Conservation (phyloP, 192 early-diverging fungal genomes). For the Irineochytrium annulatum region DNA sequence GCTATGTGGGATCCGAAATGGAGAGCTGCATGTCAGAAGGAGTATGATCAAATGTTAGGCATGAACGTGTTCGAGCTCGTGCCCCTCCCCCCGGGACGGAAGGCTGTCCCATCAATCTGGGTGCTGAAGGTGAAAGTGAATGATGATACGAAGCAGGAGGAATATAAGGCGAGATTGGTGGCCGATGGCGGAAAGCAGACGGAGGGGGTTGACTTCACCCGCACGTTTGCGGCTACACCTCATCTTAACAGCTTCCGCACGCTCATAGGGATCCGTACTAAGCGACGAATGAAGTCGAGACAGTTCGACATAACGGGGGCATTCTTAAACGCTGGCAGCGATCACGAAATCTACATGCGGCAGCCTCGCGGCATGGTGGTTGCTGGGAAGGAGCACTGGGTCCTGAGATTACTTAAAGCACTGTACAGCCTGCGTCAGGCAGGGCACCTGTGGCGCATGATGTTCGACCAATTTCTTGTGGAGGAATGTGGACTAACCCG, state of each 20-base stretch:
- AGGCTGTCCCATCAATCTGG: slow-evolving; percentile 4
- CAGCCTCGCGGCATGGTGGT: slow-evolving; percentile 18
- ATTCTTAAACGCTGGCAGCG: slow-evolving; percentile 24
- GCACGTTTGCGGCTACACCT: slow-evolving; percentile 32
- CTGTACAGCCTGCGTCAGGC: slow-evolving; percentile 33
- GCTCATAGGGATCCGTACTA: not conserved
- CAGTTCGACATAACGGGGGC: slow-evolving; percentile 24
- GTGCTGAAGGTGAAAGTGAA: slow-evolving; percentile 9
- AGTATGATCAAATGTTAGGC: not conserved
- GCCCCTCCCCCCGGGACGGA: not conserved
- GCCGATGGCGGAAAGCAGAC: slow-evolving; percentile 25
- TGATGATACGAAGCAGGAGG: slow-evolving; percentile 2
- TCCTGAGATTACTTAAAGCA: not conserved
- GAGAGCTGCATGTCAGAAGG: not conserved
- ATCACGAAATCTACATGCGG: slow-evolving; percentile 21
- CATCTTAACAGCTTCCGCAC: not conserved
- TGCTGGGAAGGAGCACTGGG: not conserved
- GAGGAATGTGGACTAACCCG: not conserved
- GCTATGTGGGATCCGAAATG: not conserved
- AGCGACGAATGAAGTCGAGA: not conserved
- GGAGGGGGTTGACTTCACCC: slow-evolving; percentile 28
- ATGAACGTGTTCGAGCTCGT: slow-evolving; percentile 5
- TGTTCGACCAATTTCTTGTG: slow-evolving; percentile 2
- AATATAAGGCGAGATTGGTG: slow-evolving; percentile 29
- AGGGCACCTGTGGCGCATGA: slow-evolving; percentile 17